Evolutionary conservation across 1,284 basidiomycete species (phyloP).

Genomic region (Sporisorium sorghi): DNA sequence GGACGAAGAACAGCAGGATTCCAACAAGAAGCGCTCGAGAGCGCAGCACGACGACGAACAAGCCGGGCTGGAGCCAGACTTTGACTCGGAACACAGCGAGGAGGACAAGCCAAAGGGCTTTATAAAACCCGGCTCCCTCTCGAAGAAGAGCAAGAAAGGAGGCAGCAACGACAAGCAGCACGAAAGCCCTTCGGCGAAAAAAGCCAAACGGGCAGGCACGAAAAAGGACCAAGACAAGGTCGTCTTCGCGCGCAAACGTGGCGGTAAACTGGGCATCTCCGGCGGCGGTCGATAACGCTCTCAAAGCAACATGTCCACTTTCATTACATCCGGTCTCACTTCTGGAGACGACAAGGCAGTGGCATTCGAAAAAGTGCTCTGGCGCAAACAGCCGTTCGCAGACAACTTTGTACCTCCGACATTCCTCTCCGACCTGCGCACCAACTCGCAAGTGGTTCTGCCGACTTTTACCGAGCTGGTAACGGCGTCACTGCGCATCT

Average conservation of each 20-base stretch:
- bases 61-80: conserved; percentile 18
- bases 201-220: conserved; percentile 6
- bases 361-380: conserved; percentile 85
- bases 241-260: conserved; percentile 39
- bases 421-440: conserved; percentile 79
- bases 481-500: conserved; percentile 71
- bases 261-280: conserved; percentile 38
- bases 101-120: conserved; percentile 11
- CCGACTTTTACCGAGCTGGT: conserved; percentile 81
- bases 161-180: not conserved
- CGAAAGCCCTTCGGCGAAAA: conserved; percentile 7
- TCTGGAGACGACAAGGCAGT: not conserved
- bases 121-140: conserved; percentile 32
- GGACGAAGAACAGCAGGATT: conserved; percentile 15
- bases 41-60: not conserved
- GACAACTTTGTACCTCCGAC: conserved; percentile 86
- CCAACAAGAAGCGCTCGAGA: conserved; percentile 11
- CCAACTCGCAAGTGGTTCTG: conserved; percentile 51
- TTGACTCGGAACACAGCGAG: conserved; percentile 16
- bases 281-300: conserved; percentile 25
- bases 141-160: conserved; percentile 3
- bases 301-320: not conserved
- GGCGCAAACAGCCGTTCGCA: conserved; percentile 80
- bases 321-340: not conserved
- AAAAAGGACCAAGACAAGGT: conserved; percentile 42